Evolutionary conservation across 2,329 filamentous ascomycete genomes (phyloP).

Genomic region (Fusarium bulbicola): DNA sequence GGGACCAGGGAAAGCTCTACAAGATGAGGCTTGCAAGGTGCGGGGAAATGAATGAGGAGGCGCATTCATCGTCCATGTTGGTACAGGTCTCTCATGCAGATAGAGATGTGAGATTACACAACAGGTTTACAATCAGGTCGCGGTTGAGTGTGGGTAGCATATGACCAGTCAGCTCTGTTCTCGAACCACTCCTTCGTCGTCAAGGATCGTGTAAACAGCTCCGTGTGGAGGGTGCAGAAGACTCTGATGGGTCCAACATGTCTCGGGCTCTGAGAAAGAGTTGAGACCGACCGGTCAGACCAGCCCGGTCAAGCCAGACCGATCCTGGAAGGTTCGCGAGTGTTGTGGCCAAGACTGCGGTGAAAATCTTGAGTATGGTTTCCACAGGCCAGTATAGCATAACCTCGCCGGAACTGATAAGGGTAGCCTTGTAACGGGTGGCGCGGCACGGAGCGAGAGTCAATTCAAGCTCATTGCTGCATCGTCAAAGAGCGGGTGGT

Average conservation of each 20-base stretch:
- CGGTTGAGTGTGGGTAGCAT: constrained; percentile 30
- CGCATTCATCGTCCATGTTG: constrained; percentile 6
- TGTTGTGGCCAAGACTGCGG: background rate
- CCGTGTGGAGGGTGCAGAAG: constrained; percentile 12
- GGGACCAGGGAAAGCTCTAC: constrained; percentile 20
- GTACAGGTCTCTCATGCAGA: constrained; percentile 22
- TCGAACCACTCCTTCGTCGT: background rate
- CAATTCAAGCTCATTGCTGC: constrained; percentile 26
- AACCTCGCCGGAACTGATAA: background rate
- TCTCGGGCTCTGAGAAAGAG: constrained; percentile 5
- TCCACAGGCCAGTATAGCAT: background rate
- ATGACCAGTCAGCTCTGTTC: constrained; percentile 21
- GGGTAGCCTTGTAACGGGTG: constrained; percentile 36
- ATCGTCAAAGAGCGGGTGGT: constrained; percentile 16
- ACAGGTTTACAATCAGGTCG: constrained; percentile 29
- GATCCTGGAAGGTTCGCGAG: background rate
- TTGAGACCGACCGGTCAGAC: constrained; percentile 12
- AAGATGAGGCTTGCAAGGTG: constrained; percentile 27
- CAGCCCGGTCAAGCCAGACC: constrained; percentile 12
- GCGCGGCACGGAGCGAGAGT: constrained; percentile 49
- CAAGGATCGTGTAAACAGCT: constrained; percentile 23
- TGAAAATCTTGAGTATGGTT: background rate
- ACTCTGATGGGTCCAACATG: constrained; percentile 7
- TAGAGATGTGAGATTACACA: constrained; percentile 38
- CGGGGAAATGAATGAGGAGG: constrained; percentile 34